Conservation (phyloP, 345 rosid species). For the Hirschfeldia incana region DNA sequence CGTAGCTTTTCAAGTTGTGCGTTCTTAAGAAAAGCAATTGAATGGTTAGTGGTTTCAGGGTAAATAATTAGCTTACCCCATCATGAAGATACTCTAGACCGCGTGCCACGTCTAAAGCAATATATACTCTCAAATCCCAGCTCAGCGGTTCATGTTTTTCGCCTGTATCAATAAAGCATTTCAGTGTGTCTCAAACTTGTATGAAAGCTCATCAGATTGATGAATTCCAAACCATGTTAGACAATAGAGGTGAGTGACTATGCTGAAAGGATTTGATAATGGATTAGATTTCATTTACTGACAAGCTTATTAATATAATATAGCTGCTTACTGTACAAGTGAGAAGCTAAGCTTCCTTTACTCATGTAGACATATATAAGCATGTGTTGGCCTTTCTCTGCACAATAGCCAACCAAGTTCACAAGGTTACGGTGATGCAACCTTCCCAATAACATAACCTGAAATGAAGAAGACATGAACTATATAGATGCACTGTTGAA, state of each 20-base stretch:
- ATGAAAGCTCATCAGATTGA: neutral
- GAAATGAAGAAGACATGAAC: neutral
- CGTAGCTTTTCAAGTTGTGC: neutral
- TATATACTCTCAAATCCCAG: constrained; percentile 88
- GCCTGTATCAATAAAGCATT: constrained; percentile 45
- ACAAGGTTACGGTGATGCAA: constrained; percentile 96
- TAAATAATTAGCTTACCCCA: constrained; percentile 57
- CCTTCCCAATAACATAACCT: constrained; percentile 96
- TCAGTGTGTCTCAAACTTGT: neutral
- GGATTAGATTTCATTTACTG: neutral
- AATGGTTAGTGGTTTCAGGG: neutral
- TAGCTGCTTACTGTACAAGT: constrained; percentile 73
- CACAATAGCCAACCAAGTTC: constrained; percentile 94
- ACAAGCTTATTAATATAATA: neutral
- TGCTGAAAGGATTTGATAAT: neutral
- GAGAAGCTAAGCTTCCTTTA: constrained; percentile 95
- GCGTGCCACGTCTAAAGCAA: constrained; percentile 85
- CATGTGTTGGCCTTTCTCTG: constrained; percentile 94
- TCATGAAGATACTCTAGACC: constrained; percentile 99
- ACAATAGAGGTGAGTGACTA: neutral
- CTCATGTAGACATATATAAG: constrained; percentile 81
- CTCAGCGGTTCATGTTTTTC: constrained; percentile 55
- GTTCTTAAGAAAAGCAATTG: constrained; percentile 1
- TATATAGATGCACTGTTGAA: no score
- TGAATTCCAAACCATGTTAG: neutral